Evolutionary conservation across 192 early-diverging fungal genomes (phyloP).

Genomic region (Coemansia sp.): DNA sequence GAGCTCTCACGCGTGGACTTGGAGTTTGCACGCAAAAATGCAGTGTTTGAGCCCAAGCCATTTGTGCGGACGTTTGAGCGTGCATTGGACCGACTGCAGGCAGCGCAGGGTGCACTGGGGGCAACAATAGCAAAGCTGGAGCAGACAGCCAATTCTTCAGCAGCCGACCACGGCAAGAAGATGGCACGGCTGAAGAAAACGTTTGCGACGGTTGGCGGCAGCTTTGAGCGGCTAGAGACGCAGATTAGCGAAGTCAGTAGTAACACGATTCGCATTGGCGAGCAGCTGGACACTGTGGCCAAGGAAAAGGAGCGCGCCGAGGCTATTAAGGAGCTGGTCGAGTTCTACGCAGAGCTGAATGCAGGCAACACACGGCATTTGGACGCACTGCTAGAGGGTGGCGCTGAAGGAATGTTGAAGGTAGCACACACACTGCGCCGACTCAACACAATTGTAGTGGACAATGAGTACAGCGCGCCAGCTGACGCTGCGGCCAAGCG

Average conservation of each 20-base stretch:
- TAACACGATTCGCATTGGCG: slow-evolving; percentile 95
- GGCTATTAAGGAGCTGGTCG: slow-evolving; percentile 87
- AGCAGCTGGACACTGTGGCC: slow-evolving; percentile 95
- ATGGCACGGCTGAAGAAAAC: slow-evolving; percentile 74
- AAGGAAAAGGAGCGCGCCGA: slow-evolving; percentile 85
- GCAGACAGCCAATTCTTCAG: slow-evolving; percentile 69
- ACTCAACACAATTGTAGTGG: slow-evolving; percentile 69
- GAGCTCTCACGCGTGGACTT: slow-evolving; percentile 56
- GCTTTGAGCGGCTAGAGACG: slow-evolving; percentile 84
- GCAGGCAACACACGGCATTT: slow-evolving; percentile 69
- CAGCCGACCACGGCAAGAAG: slow-evolving; percentile 72
- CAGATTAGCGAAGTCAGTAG: slow-evolving; percentile 91
- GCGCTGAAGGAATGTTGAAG: slow-evolving; percentile 83
- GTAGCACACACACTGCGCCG: slow-evolving; percentile 83
- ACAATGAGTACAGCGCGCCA: slow-evolving; percentile 52
- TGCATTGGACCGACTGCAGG: slow-evolving; percentile 78
- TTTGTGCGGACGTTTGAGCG: slow-evolving; percentile 91
- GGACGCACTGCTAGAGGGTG: slow-evolving; percentile 71
- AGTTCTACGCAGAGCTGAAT: slow-evolving; percentile 91
- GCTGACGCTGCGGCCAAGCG: slow-evolving; percentile 62
- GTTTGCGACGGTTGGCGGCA: slow-evolving; percentile 84
- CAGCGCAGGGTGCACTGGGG: slow-evolving; percentile 72
- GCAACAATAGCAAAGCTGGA: slow-evolving; percentile 85
- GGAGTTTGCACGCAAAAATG: slow-evolving; percentile 50
- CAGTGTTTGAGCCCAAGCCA: slow-evolving; percentile 83